These are phyloP conservation scores for Fistulifera pelliculosa DNA, from an alignment of 108 stramenopile genomes.

Conservation along the genomic window DNA sequence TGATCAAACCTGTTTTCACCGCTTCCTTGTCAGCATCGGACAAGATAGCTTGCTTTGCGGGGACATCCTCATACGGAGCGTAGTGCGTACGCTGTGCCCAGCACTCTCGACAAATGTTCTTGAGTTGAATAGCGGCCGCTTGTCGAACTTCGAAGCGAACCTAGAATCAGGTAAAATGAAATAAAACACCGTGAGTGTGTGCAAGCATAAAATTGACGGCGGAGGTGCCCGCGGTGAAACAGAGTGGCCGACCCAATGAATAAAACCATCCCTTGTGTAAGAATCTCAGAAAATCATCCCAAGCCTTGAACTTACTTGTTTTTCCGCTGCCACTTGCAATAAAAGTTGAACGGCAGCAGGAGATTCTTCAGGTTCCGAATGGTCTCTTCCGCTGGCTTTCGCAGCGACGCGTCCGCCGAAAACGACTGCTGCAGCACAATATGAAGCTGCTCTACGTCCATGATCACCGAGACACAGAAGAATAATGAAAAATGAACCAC, in stretches of 20 bases:
- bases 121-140: conserved; percentile 84
- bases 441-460: conserved; percentile 71
- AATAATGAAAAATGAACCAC: too few species aligned
- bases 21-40: conserved; percentile 57
- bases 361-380: conserved; percentile 80
- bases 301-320: conserved; percentile 53
- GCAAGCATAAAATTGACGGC: too few species aligned
- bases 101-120: conserved; percentile 86
- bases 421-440: conserved; percentile 85
- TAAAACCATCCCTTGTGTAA: neutral
- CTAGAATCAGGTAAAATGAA: conserved; percentile 18
- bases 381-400: conserved; percentile 69
- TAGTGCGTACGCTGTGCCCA: conserved; percentile 76
- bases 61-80: conserved; percentile 33
- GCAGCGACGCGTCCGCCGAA: conserved; percentile 63
- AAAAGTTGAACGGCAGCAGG: conserved; percentile 62
- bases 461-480: neutral
- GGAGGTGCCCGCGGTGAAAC: too few species aligned
- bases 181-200: neutral
- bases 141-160: conserved; percentile 83
- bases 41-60: conserved; percentile 43
- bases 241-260: too few species aligned
- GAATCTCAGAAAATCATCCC: neutral
- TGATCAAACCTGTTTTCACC: conserved; percentile 60
- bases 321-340: conserved; percentile 76